phyloP scores from a whole-genome alignment of 139 green algal genomes.

The Mesotaenium endlicherianum region DNA sequence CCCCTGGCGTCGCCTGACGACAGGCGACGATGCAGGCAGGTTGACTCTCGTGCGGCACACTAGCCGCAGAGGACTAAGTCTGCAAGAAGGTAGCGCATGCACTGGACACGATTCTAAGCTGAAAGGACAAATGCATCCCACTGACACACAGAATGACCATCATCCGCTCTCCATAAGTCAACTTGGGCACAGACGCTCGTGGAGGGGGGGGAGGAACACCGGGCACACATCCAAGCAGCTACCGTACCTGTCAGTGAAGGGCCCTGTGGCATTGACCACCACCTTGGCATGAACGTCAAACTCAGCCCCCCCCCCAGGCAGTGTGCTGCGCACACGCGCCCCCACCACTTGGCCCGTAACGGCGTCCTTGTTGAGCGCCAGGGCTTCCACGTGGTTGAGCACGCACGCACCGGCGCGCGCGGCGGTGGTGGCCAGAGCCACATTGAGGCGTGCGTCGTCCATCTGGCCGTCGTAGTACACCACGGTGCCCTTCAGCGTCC shows the following conservation, averaged over 20 bases:
- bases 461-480: constrained; percentile 92
- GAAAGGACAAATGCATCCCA: too few species aligned
- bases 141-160: too few species aligned
- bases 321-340: constrained; percentile 66
- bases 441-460: constrained; percentile 85
- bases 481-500: constrained; percentile 78
- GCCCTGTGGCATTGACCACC: constrained; percentile 90
- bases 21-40: too few species aligned
- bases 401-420: constrained; percentile 79
- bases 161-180: too few species aligned
- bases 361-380: constrained; percentile 52
- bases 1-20: too few species aligned
- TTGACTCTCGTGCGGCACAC: too few species aligned
- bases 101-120: too few species aligned
- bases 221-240: too few species aligned
- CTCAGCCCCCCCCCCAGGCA: constrained; percentile 54
- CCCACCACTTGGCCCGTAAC: constrained; percentile 54
- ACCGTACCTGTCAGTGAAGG: constrained; percentile 67
- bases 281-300: constrained; percentile 69
- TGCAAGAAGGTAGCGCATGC: too few species aligned
- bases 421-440: constrained; percentile 84
- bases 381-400: constrained; percentile 79
- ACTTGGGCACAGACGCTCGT: too few species aligned
- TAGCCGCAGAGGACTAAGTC: too few species aligned
- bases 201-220: too few species aligned